These are phyloP conservation scores for Linderniella brevidens DNA, from an alignment of 257 asterid species.

Conservation along the genomic window DNA sequence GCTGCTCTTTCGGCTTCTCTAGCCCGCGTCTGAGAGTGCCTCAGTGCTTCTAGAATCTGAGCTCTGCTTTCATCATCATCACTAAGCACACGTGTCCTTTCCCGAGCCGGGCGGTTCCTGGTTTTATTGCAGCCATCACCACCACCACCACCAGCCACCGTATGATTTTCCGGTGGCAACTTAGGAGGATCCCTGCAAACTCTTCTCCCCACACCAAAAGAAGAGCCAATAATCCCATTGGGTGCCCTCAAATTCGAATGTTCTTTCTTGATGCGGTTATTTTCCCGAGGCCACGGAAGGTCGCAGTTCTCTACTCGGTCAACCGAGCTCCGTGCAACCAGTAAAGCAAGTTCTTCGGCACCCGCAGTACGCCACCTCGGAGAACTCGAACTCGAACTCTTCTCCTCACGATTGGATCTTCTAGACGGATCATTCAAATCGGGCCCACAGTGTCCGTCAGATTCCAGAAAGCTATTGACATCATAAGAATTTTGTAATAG, in stretches of 20 bases:
- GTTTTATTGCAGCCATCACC: too few relatives aligned
- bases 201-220: not conserved
- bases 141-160: too few relatives aligned
- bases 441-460: too few relatives aligned
- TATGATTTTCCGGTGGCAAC: too few relatives aligned
- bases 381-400: too few relatives aligned
- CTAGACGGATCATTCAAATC: too few relatives aligned
- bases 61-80: conserved; percentile 27
- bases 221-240: too few relatives aligned
- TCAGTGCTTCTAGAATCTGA: conserved; percentile 54
- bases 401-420: conserved; percentile 12
- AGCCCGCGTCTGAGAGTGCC: conserved; percentile 92
- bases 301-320: conserved; percentile 61
- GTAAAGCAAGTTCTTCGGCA: conserved; percentile 54
- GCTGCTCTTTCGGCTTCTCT: conserved; percentile 85
- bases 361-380: conserved; percentile 93
- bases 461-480: too few relatives aligned
- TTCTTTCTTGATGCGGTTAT: conserved; percentile 23
- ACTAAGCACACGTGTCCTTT: too few relatives aligned
- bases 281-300: conserved; percentile 59
- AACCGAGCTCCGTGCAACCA: conserved; percentile 48
- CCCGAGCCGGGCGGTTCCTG: too few relatives aligned
- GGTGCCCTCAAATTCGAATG: conserved; percentile 6
- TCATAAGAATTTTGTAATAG: too few relatives aligned
- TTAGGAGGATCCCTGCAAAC: too few relatives aligned